Base-by-base conservation (phyloP, 352 stramenopile species). In the Discostella stelligera region DNA sequence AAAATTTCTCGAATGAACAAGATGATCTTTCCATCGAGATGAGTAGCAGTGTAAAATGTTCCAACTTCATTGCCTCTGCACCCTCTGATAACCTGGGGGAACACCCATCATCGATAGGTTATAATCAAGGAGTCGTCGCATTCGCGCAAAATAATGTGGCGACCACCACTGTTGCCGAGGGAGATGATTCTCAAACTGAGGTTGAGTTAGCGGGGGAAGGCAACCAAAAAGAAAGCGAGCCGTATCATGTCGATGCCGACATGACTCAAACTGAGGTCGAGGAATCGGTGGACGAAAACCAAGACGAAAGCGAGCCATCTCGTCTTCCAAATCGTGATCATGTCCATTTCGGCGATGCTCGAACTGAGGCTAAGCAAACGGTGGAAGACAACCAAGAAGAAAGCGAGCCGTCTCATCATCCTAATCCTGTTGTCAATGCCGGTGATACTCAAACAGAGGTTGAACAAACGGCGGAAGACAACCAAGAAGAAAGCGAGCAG, bases 1-100 rank as follows among this genome's bases (percentile, higher is more conserved):
- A 76, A 44, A 52, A 76, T 32, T 58, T 63, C 23, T 27, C 27
- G 14, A 68, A 56, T 5, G 60, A 70, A 41, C 55, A 63, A 63
- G 58, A 76, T 46, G 27, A 55, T 16, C 52, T 41, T 41, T 44
- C 37, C 7, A 44, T 2, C 7, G 37, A 1, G 2, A 44, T 44
- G 37, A 44, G 37, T 14, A 11, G 7, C 37, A 10, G 13, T 44
- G 37, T 44, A 10, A 44, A 10, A 13, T 44, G 2, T 8, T 8
- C 7, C 37, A 14, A 44, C 37, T 10, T 44, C 37, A 14, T 14
- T 44, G 37, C 37, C 11, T 8, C 37, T 44, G 32, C 16, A 60
- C 21, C 52, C 23, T 39, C 52, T 20, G 21, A 41, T 60, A 21
- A 60, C 7, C 6, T 41, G 9, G 21, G 10, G 25, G 20, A 32